Conservation (phyloP, 129 eudicot genomes). For the Sambucus nigra region DNA sequence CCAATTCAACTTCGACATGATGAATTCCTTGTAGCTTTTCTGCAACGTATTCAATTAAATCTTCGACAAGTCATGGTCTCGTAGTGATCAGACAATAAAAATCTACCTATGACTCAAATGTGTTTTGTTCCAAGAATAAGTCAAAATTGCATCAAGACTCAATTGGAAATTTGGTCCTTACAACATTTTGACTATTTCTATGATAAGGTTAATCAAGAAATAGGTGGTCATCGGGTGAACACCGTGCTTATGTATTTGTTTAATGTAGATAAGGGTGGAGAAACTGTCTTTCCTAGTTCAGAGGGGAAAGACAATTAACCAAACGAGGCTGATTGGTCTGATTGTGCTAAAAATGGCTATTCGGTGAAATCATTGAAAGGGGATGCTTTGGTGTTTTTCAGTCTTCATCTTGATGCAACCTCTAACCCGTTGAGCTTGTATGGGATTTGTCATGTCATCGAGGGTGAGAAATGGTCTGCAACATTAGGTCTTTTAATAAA, state of each 20-base stretch:
- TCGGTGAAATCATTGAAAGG: slow-evolving; percentile 84
- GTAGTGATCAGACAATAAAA: too few species aligned
- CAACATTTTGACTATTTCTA: slow-evolving; percentile 69
- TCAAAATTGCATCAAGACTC: too few species aligned
- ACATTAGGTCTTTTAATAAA: slow-evolving; percentile 69
- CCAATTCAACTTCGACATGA: too few species aligned
- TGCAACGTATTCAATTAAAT: too few species aligned
- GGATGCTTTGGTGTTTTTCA: slow-evolving; percentile 69
- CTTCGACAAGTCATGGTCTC: too few species aligned
- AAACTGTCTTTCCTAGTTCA: slow-evolving; percentile 66
- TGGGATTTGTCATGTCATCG: slow-evolving; percentile 85
- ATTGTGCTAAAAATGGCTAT: slow-evolving; percentile 71
- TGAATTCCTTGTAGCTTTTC: too few species aligned
- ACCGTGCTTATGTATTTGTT: slow-evolving; percentile 89
- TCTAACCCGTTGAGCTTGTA: slow-evolving; percentile 68
- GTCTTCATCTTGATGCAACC: too few species aligned
- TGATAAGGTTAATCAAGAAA: slow-evolving; percentile 46
- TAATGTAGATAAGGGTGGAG: slow-evolving; percentile 69
- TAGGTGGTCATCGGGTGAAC: slow-evolving; percentile 76
- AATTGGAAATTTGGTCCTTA: too few species aligned
- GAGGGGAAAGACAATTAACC: slow-evolving; percentile 44
- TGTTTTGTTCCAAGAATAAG: too few species aligned
- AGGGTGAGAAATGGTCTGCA: slow-evolving; percentile 92
- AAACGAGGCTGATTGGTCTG: slow-evolving; percentile 68
- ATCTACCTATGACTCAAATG: too few species aligned